Conservation (phyloP, 108 stramenopile species). For the Cyclostephanos invisitatus region DNA sequence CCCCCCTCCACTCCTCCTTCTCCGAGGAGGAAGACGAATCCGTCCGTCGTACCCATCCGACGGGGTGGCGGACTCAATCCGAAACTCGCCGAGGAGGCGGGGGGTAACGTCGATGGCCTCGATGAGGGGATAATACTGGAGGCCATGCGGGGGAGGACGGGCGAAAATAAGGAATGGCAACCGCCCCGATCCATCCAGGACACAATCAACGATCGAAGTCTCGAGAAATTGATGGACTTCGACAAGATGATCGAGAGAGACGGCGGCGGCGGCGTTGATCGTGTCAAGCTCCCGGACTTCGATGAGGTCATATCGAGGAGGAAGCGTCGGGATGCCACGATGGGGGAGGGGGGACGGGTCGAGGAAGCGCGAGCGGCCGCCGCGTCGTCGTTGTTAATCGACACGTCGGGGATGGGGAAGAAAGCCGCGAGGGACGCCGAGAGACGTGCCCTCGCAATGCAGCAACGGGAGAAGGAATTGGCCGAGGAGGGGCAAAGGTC, state of each 20-base stretch:
- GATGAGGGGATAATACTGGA: constrained; percentile 38
- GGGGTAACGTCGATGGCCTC: constrained; percentile 45
- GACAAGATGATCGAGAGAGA: constrained; percentile 62
- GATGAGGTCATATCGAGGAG: constrained; percentile 44
- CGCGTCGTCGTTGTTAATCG: constrained; percentile 34
- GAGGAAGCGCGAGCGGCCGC: constrained; percentile 12
- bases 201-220: constrained; percentile 33
- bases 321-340: constrained; percentile 37
- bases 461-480: constrained; percentile 35
- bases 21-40: neutral
- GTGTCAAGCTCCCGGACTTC: constrained; percentile 64
- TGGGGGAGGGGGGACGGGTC: constrained; percentile 33
- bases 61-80: constrained; percentile 31
- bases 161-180: constrained; percentile 19
- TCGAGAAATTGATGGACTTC: constrained; percentile 48
- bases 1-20: neutral
- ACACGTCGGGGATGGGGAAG: constrained; percentile 49
- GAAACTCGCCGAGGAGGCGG: constrained; percentile 42
- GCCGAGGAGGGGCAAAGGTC: constrained; percentile 36
- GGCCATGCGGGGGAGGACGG: constrained; percentile 39
- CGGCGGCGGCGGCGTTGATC: constrained; percentile 15
- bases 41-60: constrained; percentile 18
- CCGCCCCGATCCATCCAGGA: constrained; percentile 45
- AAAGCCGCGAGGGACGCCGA: constrained; percentile 62
- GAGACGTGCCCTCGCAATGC: constrained; percentile 53